These are phyloP conservation scores for Penicillium ucsense DNA, from an alignment of 495 filamentous ascomycete genomes.

Conservation along the genomic window DNA sequence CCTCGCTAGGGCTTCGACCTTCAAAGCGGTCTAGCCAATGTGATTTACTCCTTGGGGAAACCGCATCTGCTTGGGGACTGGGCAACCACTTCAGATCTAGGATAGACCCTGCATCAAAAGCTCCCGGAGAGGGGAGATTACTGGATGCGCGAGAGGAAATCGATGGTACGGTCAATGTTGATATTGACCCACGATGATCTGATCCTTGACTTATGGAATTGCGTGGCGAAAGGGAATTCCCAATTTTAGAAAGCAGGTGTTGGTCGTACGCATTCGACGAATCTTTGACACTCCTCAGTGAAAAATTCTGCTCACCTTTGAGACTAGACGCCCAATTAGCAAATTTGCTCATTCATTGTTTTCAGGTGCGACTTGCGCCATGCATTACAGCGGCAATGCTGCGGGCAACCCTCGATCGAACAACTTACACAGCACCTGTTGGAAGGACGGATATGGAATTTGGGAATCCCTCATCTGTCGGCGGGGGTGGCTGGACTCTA, in stretches of 20 bases:
- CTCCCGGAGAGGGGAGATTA: slow-evolving; percentile 37
- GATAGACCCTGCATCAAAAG: slow-evolving; percentile 30
- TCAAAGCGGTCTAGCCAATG: slow-evolving; percentile 36
- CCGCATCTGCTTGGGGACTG: slow-evolving; percentile 34
- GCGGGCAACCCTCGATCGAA: background rate
- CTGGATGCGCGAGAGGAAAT: slow-evolving; percentile 27
- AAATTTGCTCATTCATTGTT: background rate
- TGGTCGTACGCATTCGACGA: slow-evolving; percentile 69
- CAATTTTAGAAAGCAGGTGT: slow-evolving; percentile 65
- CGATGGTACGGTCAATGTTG: slow-evolving; percentile 38
- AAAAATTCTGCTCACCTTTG: slow-evolving; percentile 49
- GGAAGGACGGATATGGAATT: slow-evolving; percentile 30
- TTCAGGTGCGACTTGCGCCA: too few species aligned
- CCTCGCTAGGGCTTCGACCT: slow-evolving; percentile 41
- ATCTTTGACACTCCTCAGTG: slow-evolving; percentile 45
- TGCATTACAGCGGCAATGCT: too few species aligned
- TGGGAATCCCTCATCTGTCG: slow-evolving; percentile 35
- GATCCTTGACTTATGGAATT: slow-evolving; percentile 43
- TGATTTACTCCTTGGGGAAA: slow-evolving; percentile 37
- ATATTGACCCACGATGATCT: slow-evolving; percentile 40
- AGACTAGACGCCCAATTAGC: slow-evolving; percentile 33
- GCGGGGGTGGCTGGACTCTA: slow-evolving; percentile 38
- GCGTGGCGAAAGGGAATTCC: slow-evolving; percentile 52
- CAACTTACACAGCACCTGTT: slow-evolving; percentile 38
- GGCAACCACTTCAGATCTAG: slow-evolving; percentile 33